Evolutionary conservation across 257 asterid species (phyloP), one percentile per base, ranked within the genome.

Genomic region (Scutellaria barbata): DNA sequence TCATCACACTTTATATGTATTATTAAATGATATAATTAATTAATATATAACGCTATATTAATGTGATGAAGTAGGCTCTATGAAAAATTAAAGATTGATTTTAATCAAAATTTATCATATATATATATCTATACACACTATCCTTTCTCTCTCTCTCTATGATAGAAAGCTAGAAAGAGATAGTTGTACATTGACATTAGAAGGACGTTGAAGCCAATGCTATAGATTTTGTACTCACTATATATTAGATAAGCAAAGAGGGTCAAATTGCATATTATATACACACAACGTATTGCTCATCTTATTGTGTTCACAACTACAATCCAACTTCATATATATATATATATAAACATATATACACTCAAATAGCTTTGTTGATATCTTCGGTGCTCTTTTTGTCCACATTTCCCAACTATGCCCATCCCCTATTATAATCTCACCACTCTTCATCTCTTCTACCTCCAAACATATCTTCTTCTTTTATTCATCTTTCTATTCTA

Each of bases 341-440:
- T 30, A 30, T 30, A 30, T 3, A 30, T 3, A 30, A 0, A 30
- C 35, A 2, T 3, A 25, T n/a, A n/a, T n/a, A 25, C 1, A 68
- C 66, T 30, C 7, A 13, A 64, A 76, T 58, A 75, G 18, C 66
- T 73, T 59, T 74, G 81, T 81, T 65, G 80, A 73, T 77, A 81
- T 73, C 76, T 74, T 77, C 77, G 66, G 63, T 66, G 66, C n/a
- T 43, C 71, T 5, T 67, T 76, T 84, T 83, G 92, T 85, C 88
- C 59, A 78, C 74, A 74, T 77, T 60, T 80, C 77, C 69, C 80
- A 79, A 72, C 76, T 71, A 71, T 61, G 67, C 85, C 88, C 89
- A 89, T 85, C 80, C 89, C 75, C 66, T 73, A 74, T 74, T 51
- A 85, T 81, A 81, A 80, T 68, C 74, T 48, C 3, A 80, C 71